Percentiles rank a stretch among this genome's conserved stretches.
Evolutionary conservation across 2,329 filamentous ascomycete species (phyloP).

Genomic region (Rutstroemia sp.): DNA sequence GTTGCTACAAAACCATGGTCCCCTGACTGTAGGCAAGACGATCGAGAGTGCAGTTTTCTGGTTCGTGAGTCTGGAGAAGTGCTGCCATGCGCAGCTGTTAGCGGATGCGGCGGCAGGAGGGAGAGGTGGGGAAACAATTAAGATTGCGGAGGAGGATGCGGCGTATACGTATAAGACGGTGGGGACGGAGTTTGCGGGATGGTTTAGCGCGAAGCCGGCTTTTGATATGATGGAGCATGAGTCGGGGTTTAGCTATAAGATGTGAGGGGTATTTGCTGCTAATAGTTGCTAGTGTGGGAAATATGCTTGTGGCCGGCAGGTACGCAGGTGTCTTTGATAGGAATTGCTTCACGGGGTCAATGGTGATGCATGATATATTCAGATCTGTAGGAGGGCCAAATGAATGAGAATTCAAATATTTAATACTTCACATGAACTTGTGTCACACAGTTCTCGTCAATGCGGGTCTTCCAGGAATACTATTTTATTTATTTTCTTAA

Average conservation of each 20-base stretch:
- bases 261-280: constrained; percentile 11
- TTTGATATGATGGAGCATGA: constrained; percentile 64
- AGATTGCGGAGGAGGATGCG: constrained; percentile 62
- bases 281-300: no score
- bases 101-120: constrained; percentile 55
- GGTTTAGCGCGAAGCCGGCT: constrained; percentile 63
- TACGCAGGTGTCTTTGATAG: no score
- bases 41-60: constrained; percentile 47
- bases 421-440: neutral
- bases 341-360: no score
- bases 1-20: constrained; percentile 47
- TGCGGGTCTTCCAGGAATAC: neutral
- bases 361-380: no score
- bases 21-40: constrained; percentile 42
- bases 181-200: constrained; percentile 54
- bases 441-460: neutral
- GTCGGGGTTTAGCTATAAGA: constrained; percentile 27
- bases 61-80: constrained; percentile 45
- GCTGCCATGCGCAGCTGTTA: constrained; percentile 41
- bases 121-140: constrained; percentile 54
- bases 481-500: neutral
- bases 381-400: no score
- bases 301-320: no score
- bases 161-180: constrained; percentile 58
- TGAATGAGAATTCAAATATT: neutral